These are phyloP conservation scores for Aristolochia contorta DNA, from an alignment of 164 flowering plant genomes.

Conservation along the genomic window DNA sequence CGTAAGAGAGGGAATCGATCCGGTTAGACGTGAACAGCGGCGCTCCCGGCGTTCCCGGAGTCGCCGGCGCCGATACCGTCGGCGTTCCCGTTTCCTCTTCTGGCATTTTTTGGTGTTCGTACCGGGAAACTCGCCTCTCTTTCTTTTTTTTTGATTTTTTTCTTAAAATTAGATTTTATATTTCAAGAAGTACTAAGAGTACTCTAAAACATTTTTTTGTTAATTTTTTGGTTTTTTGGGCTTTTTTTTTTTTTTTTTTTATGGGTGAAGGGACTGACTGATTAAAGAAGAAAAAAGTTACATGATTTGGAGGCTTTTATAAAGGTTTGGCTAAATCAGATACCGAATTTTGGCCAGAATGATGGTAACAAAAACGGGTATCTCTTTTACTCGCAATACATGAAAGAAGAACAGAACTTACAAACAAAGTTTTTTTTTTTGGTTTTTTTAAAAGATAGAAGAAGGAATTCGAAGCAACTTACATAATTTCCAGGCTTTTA, in stretches of 20 bases:
- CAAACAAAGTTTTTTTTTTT: not conserved
- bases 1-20: slow-evolving; percentile 76
- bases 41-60: slow-evolving; percentile 70
- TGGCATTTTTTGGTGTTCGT: slow-evolving; percentile 21
- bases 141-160: not conserved
- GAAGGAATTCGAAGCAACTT: slow-evolving; percentile 5
- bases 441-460: not conserved
- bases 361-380: not conserved
- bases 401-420: not conserved
- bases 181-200: not conserved
- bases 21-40: slow-evolving; percentile 50
- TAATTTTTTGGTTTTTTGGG: slow-evolving; percentile 19
- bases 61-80: slow-evolving; percentile 53
- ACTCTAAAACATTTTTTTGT: not conserved
- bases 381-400: not conserved
- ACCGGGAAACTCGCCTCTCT: not conserved
- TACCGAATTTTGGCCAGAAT: slow-evolving; percentile 10
- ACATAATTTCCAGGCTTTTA: slow-evolving; percentile 18
- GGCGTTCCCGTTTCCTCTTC: slow-evolving; percentile 34
- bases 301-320: slow-evolving; percentile 35
- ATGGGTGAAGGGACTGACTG: not conserved
- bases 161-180: not conserved
- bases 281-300: slow-evolving; percentile 11
- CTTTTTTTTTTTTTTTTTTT: slow-evolving; percentile 14
- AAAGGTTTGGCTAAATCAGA: slow-evolving; percentile 14